Base-by-base conservation (phyloP, 768 basidiomycete genomes). In the Rickenella mellea region DNA sequence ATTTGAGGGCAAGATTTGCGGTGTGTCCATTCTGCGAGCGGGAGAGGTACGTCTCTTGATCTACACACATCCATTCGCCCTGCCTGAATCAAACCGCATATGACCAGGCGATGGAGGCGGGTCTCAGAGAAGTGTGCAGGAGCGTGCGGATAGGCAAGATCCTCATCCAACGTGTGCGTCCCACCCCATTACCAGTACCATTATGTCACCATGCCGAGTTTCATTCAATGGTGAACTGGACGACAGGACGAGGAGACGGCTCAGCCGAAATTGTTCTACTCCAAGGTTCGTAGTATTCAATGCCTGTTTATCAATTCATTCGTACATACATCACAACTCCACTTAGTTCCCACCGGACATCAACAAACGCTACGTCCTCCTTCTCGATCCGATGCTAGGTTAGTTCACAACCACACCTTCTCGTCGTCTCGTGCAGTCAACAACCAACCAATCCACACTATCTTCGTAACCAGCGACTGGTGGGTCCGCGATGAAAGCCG, bases 371-470 rank as follows among this genome's bases (percentile, higher is more conserved):
- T 98, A 94, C 57, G 89, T 92, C 37, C 78, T 99, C 27, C 77
- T 99, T 11, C 76, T 99, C 17, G 94, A 99, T 59, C 94, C 94
- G 0, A 99, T 99, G 94, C 77, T 98, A 37, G 90, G 91, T 90
- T 53, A 39, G 80, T 46, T 43, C 39, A 28, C n/a, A 17, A 36
- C 15, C 10, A 36, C 19, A 11, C 33, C 10, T 36, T 10, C 33
- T 5, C 12, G 4, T 10, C 15, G 3, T 7, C 43, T 10, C 27
- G 12, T 22, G 19, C 5, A 6, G 24, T 27, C 15, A 15, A 24
- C 22, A 15, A 17, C 5, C 6, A 24, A 30, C 11, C 22, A 9
- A 24, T 33, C 1, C 49, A 26, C 44, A 74, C 42, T 24, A 43
- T 48, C 10, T 21, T 8, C 30, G 27, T 26, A 30, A 12, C 6